Conservation (phyloP, 331 rosid genomes). For the Pyrus hybrid region DNA sequence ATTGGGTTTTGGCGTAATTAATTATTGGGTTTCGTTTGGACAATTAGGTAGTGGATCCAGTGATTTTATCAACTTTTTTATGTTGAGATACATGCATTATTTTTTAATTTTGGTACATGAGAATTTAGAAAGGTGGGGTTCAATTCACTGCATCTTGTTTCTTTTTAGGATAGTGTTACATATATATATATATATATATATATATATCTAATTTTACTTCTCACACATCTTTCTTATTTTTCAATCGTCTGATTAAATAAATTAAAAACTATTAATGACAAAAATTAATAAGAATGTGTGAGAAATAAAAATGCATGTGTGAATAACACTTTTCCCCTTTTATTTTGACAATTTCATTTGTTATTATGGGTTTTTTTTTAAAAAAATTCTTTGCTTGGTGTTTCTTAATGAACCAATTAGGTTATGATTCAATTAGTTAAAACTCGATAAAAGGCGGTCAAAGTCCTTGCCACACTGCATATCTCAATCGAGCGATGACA, state of each 20-base stretch:
- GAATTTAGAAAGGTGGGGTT: neutral
- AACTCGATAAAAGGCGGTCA: neutral
- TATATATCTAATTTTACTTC: too few relatives aligned
- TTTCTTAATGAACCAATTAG: neutral
- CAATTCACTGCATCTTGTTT: neutral
- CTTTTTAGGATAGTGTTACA: neutral
- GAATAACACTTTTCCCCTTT: rapidly evolving
- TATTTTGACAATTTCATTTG: neutral
- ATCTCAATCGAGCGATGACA: neutral
- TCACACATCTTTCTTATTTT: too few relatives aligned
- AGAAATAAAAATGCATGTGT: too few relatives aligned
- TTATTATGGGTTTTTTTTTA: neutral
- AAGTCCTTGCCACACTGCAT: neutral
- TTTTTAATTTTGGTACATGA: neutral
- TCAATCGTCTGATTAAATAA: rapidly evolving
- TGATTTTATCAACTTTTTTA: neutral
- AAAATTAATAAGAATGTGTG: too few relatives aligned
- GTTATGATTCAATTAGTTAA: neutral
- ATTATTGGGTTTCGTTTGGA: neutral
- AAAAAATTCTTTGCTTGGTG: too few relatives aligned
- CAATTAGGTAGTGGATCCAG: neutral
- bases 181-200: too few relatives aligned
- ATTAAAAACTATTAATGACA: too few relatives aligned
- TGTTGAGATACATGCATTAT: neutral
- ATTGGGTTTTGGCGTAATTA: neutral